Evolutionary conservation across 2,329 filamentous ascomycete genomes (phyloP).

Genomic region (Cryoendolithus antarcticus): DNA sequence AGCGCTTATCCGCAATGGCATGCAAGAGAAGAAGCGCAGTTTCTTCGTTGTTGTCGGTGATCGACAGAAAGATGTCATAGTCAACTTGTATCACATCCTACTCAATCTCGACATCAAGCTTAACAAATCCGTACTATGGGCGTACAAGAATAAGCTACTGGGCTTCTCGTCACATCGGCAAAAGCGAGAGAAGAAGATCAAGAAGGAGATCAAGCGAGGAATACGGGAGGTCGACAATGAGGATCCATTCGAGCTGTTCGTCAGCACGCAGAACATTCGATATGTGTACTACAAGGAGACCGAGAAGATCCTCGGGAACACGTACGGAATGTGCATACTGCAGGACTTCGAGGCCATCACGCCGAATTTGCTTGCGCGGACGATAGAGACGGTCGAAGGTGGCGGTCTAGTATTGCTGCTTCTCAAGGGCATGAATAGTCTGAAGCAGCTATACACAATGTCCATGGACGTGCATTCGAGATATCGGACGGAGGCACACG

Average conservation of each 20-base stretch:
- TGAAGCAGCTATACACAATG: slow-evolving; percentile 93
- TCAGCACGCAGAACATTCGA: slow-evolving; percentile 90
- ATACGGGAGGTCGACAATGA: slow-evolving; percentile 84
- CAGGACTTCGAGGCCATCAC: slow-evolving; percentile 98
- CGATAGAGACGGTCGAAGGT: slow-evolving; percentile 94
- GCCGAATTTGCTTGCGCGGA: slow-evolving; percentile 88
- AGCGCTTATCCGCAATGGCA: slow-evolving; percentile 79
- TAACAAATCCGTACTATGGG: slow-evolving; percentile 95
- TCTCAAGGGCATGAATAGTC: slow-evolving; percentile 88
- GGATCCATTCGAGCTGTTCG: slow-evolving; percentile 94
- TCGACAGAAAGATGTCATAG: slow-evolving; percentile 88
- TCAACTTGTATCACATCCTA: slow-evolving; percentile 88
- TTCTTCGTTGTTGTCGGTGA: slow-evolving; percentile 97
- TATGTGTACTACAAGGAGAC: slow-evolving; percentile 99
- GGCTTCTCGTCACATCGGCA: slow-evolving; percentile 93
- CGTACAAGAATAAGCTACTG: slow-evolving; percentile 94
- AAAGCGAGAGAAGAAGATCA: slow-evolving; percentile 97
- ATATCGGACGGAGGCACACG: slow-evolving; percentile 91
- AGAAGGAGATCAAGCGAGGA: slow-evolving; percentile 92
- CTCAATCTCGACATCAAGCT: slow-evolving; percentile 80
- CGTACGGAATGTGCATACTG: slow-evolving; percentile 94
- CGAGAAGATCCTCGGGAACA: slow-evolving; percentile 95
- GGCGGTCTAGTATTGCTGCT: slow-evolving; percentile 83
- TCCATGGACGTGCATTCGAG: slow-evolving; percentile 97
- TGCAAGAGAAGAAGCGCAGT: slow-evolving; percentile 92